These are phyloP conservation scores for Tuber indicum DNA, from an alignment of 495 filamentous ascomycete species.

Conservation along the genomic window DNA sequence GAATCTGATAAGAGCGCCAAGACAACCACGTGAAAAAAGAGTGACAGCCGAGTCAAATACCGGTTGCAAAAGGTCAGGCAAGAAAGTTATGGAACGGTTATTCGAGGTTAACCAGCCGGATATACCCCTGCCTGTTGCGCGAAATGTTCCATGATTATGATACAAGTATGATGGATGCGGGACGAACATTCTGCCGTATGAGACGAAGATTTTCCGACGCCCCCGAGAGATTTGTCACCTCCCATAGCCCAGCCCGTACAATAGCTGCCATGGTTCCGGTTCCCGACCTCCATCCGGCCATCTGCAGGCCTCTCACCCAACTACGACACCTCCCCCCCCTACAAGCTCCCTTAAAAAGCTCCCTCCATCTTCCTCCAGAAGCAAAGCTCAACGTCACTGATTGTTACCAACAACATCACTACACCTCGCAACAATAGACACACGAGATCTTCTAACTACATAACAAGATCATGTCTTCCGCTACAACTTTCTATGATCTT, in stretches of 20 bases:
- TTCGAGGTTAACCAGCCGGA: background rate
- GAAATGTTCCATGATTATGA: background rate
- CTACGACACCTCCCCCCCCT: background rate
- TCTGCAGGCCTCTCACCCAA: background rate
- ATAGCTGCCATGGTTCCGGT: background rate
- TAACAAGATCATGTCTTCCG: conserved; percentile 58
- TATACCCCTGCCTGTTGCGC: background rate
- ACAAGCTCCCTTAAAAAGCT: background rate
- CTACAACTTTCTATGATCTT: conserved; percentile 87
- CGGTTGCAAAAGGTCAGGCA: background rate
- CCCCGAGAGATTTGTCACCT: background rate
- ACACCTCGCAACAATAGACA: background rate
- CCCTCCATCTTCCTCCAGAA: background rate
- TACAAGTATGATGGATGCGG: background rate
- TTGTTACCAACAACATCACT: background rate
- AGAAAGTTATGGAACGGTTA: background rate
- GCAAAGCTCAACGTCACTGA: background rate
- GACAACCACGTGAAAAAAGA: background rate
- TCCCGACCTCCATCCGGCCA: background rate
- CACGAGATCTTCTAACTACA: background rate
- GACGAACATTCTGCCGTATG: background rate
- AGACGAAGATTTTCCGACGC: background rate
- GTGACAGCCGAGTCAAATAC: background rate
- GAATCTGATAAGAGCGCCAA: background rate
- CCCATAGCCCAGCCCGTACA: no score